Evolutionary conservation across 257 asterid genomes (phyloP), one percentile per base, ranked within the genome.

Genomic region (Apocynum venetum): DNA sequence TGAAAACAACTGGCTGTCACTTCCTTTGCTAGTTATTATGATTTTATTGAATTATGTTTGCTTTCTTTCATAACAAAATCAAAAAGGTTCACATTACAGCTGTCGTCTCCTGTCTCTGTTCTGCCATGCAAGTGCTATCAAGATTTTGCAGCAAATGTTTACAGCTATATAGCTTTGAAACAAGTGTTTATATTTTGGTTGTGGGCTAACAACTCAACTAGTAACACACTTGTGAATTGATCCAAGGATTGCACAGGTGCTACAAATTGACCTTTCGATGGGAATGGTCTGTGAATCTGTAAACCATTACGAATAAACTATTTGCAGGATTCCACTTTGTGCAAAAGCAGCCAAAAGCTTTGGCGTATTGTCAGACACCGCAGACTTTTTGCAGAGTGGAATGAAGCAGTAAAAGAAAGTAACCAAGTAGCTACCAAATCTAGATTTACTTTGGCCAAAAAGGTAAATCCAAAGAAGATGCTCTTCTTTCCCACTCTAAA

Each of bases 401-500:
- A 61, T 48, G 52, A 35, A 49, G 51, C 13, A 43, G 53, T 69
- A 19, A 36, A 31, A 36, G 73, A 36, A 31, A 36, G 73, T 48
- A 66, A 40, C 53, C 53, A 36, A 76, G 49, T 65, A 61, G 65
- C 65, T 48, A 48, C 65, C 79, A 76, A 63, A 40, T 36, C 38
- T 8, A 20, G 44, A 52, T 66, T 60, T 65, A 59, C 72, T 77
- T 35, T 59, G 72, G 15, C 20, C 0, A 36, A 49, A 76, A 80
- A 82, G 70, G 83, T 72, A 78, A 56, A 72, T 80, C 67, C 73
- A 82, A 78, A 63, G 78, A 44, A 49, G 66, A 47, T 70, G 81
- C 82, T 67, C 49, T 7, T 72, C 76, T 60, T 44, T 67, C 17
- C 70, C 80, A 31, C 65, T 17, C 19, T 36, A n/a, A 4, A 38